These are phyloP conservation scores for Athelia sp. DNA, from an alignment of 1,284 basidiomycete genomes.

Conservation along the genomic window DNA sequence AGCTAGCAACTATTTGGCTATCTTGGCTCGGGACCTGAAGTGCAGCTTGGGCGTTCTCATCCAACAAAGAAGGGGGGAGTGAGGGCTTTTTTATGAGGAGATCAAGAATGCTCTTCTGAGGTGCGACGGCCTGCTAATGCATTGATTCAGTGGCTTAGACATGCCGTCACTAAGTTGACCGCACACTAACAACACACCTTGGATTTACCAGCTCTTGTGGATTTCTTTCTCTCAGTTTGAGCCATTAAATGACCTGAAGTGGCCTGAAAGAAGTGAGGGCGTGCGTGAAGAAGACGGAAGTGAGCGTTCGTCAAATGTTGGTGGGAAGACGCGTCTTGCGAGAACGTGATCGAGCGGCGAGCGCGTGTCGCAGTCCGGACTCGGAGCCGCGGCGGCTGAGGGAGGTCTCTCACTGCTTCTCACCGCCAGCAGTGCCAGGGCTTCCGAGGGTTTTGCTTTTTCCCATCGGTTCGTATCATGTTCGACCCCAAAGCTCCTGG, in stretches of 20 bases:
- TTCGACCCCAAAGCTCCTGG: neutral
- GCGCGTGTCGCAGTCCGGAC: too few species aligned
- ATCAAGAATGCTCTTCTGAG: neutral
- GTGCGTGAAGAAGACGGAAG: neutral
- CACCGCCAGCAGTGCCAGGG: too few species aligned
- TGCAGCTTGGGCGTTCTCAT: neutral
- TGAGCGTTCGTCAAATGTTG: too few species aligned
- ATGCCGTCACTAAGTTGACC: too few species aligned
- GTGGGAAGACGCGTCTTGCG: neutral
- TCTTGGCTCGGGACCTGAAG: neutral
- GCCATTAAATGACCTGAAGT: neutral
- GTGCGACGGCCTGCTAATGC: neutral
- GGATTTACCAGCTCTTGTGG: neutral
- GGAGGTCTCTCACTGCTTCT: too few species aligned
- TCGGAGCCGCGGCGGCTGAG: too few species aligned
- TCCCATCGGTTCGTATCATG: neutral
- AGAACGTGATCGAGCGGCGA: too few species aligned
- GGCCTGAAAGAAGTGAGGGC: neutral
- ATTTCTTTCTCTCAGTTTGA: neutral
- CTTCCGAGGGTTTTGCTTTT: too few species aligned
- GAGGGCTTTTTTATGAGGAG: neutral
- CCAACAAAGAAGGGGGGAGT: neutral
- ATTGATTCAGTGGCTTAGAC: too few species aligned
- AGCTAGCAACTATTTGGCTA: too few species aligned
- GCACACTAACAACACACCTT: neutral